Evolutionary conservation across 2,329 filamentous ascomycete genomes (phyloP).

Genomic region (Trichoderma afroharzianum): DNA sequence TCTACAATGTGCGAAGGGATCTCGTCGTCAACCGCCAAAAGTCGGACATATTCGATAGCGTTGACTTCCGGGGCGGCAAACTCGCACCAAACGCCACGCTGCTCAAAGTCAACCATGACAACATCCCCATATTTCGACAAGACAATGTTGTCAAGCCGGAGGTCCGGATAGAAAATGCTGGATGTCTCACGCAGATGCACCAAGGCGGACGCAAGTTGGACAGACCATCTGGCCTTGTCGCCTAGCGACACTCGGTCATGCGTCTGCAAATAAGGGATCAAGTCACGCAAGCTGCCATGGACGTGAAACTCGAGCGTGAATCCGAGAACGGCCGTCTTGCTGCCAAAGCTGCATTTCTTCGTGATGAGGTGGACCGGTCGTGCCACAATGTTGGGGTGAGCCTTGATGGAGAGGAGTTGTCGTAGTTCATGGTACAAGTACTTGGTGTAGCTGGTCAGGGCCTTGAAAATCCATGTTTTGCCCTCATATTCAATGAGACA

Average conservation of each 20-base stretch:
- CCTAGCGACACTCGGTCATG: slow-evolving; percentile 40
- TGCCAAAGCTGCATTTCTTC: slow-evolving; percentile 54
- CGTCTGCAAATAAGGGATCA: slow-evolving; percentile 49
- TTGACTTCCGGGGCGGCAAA: slow-evolving; percentile 60
- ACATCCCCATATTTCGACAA: slow-evolving; percentile 45
- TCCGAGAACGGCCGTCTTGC: slow-evolving; percentile 52
- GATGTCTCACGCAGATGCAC: slow-evolving; percentile 46
- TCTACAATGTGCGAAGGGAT: slow-evolving; percentile 38
- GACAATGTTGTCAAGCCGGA: slow-evolving; percentile 58
- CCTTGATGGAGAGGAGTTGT: slow-evolving; percentile 48
- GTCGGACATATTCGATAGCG: slow-evolving; percentile 54
- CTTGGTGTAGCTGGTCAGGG: slow-evolving; percentile 54
- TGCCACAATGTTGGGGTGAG: slow-evolving; percentile 52
- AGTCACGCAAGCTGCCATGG: slow-evolving; percentile 53
- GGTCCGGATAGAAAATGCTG: slow-evolving; percentile 53
- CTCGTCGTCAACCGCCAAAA: slow-evolving; percentile 49
- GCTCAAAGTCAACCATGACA: slow-evolving; percentile 60
- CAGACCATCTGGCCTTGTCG: slow-evolving; percentile 51
- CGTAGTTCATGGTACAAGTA: slow-evolving; percentile 61
- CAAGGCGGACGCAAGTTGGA: slow-evolving; percentile 50
- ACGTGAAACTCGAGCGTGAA: slow-evolving; percentile 54
- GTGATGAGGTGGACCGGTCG: slow-evolving; percentile 52
- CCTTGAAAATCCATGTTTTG: slow-evolving; percentile 53
- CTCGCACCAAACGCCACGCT: slow-evolving; percentile 60
- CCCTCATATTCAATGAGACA: slow-evolving; percentile 47